These are phyloP conservation scores for Heliocybe sulcata DNA, from an alignment of 1,284 basidiomycete species.

Conservation along the genomic window DNA sequence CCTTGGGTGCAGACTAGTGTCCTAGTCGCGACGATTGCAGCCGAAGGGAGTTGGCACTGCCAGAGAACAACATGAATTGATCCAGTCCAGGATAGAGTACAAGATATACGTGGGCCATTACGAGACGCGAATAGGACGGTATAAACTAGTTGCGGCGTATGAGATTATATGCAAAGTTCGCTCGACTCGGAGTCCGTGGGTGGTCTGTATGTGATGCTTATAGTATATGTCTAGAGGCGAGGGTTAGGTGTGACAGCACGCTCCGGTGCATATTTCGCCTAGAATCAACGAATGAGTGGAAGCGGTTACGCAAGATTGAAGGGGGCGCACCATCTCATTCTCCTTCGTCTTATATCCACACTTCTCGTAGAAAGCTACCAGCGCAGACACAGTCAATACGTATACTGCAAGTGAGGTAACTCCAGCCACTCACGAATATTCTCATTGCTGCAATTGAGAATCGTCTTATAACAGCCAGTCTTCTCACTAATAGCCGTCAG, in stretches of 20 bases:
- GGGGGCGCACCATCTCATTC: slow-evolving; percentile 71
- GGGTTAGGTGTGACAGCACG: slow-evolving; percentile 27
- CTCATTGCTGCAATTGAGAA: slow-evolving; percentile 87
- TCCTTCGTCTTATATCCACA: slow-evolving; percentile 90
- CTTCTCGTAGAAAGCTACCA: slow-evolving; percentile 90
- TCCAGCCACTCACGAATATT: slow-evolving; percentile 72
- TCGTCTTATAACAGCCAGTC: slow-evolving; percentile 89
- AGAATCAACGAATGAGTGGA: slow-evolving; percentile 1
- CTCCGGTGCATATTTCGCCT: slow-evolving; percentile 50
- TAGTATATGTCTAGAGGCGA: not conserved
- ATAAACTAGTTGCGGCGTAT: too few species aligned
- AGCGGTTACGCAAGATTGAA: not conserved
- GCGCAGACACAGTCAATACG: not conserved
- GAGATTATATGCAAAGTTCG: too few species aligned
- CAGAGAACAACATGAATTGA: too few species aligned
- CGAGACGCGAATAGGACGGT: too few species aligned
- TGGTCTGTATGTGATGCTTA: too few species aligned
- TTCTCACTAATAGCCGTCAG: slow-evolving; percentile 75
- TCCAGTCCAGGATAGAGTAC: too few species aligned
- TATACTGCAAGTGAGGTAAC: not conserved
- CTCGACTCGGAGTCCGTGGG: too few species aligned
- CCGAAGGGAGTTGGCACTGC: too few species aligned
- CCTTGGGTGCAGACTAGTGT: too few species aligned
- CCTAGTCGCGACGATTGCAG: too few species aligned
- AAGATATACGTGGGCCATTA: too few species aligned